A percentile compares a stretch with the other conserved stretches of the same genome.
phyloP scores from a whole-genome alignment of 2,329 filamentous ascomycete genomes.

The Fusarium verrucosum region DNA sequence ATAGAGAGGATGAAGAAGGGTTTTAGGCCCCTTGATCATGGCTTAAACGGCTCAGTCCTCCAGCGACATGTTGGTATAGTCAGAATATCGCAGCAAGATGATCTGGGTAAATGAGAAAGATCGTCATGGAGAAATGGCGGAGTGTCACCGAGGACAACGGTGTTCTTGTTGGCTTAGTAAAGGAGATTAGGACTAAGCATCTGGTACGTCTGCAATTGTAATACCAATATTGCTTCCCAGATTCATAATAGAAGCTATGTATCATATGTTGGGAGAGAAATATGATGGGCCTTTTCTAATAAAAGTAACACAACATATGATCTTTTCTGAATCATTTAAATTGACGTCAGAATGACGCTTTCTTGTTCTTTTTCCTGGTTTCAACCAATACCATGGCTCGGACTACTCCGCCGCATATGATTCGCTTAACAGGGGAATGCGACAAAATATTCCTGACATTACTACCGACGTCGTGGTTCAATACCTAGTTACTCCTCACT shows the following conservation, averaged over 20 bases:
- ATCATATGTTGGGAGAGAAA: neutral
- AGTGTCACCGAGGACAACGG: neutral
- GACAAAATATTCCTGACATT: too few relatives aligned
- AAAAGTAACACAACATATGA: neutral
- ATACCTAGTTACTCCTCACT: too few relatives aligned
- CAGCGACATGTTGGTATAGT: neutral
- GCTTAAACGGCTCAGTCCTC: neutral
- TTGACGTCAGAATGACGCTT: slow-evolving; percentile 2
- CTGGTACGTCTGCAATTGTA: neutral
- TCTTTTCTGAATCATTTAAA: neutral
- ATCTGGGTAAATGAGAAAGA: neutral
- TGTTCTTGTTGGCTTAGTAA: neutral
- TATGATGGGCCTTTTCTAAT: neutral
- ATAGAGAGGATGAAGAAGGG: neutral
- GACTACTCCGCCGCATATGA: neutral
- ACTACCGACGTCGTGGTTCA: neutral
- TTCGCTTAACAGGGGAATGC: too few relatives aligned
- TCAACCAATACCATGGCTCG: neutral
- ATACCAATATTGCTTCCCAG: too few relatives aligned
- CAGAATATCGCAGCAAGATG: too few relatives aligned
- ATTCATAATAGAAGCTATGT: neutral
- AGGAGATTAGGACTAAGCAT: neutral
- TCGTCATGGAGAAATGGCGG: neutral
- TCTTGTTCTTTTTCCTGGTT: neutral
- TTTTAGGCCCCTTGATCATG: neutral